Evolutionary conservation across 495 filamentous ascomycete genomes (phyloP).

Genomic region (Friedmanniomyces endolithicus): DNA sequence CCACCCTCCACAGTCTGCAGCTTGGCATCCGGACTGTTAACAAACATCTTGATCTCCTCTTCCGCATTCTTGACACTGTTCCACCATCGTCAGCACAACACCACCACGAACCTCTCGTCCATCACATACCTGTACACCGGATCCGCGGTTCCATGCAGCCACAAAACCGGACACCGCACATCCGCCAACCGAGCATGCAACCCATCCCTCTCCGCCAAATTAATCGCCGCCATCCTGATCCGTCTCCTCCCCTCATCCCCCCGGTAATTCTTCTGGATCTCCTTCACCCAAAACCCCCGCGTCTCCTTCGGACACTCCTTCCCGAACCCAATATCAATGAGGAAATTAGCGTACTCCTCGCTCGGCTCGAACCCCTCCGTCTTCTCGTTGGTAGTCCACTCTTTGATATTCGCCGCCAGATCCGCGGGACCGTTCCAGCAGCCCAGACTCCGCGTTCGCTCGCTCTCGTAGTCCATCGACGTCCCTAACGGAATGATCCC

Average conservation of each 20-base stretch:
- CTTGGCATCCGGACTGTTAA: conserved; percentile 37
- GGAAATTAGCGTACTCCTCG: conserved; percentile 42
- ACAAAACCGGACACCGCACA: conserved; percentile 47
- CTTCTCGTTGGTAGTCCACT: conserved; percentile 34
- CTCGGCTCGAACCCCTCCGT: conserved; percentile 44
- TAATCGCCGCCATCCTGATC: conserved; percentile 44
- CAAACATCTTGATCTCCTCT: conserved; percentile 49
- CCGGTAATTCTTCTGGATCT: conserved; percentile 42
- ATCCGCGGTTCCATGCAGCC: conserved; percentile 42
- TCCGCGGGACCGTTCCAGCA: conserved; percentile 45
- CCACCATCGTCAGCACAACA: no score
- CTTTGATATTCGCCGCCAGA: conserved; percentile 33
- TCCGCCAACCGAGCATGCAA: conserved; percentile 42
- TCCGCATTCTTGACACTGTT: conserved; percentile 32
- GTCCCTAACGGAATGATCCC: conserved; percentile 52
- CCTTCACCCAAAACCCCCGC: conserved; percentile 40
- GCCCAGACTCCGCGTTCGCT: conserved; percentile 37
- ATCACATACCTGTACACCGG: conserved; percentile 30
- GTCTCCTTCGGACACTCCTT: conserved; percentile 31
- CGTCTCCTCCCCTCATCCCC: conserved; percentile 47
- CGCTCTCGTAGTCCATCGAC: conserved; percentile 50
- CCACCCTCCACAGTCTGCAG: conserved; percentile 41
- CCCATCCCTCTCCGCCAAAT: conserved; percentile 47
- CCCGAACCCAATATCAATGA: conserved; percentile 46
- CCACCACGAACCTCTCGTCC: no score